Percentiles rank a stretch among this genome's conserved stretches.
These are phyloP conservation scores for Colletotrichum sp. DNA, from an alignment of 2,329 filamentous ascomycete species.

Conservation along the genomic window DNA sequence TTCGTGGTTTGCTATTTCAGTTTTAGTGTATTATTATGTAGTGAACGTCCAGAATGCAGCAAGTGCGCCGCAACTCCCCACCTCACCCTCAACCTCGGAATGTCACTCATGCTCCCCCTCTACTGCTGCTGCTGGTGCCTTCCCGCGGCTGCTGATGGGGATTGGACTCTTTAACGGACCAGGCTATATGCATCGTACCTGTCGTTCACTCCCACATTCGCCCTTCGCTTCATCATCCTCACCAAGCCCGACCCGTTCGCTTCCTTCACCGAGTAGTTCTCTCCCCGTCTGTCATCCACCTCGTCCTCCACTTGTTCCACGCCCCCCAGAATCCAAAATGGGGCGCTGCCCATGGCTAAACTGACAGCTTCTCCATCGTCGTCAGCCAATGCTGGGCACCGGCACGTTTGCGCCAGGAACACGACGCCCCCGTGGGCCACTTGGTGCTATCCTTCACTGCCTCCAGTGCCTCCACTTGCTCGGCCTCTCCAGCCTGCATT, in stretches of 20 bases:
- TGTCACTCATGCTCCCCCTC: not conserved
- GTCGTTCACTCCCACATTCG: conserved; percentile 13
- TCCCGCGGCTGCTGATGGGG: not conserved
- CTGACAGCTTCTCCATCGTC: conserved; percentile 5
- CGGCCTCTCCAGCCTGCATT: not conserved
- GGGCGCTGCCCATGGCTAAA: not conserved
- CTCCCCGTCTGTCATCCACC: not conserved
- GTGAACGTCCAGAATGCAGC: not conserved
- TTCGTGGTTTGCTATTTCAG: not conserved
- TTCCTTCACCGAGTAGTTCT: not conserved
- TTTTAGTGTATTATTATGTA: not conserved
- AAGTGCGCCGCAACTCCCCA: not conserved
- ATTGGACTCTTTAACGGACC: not conserved
- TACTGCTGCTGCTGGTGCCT: not conserved
- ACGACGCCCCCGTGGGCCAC: not conserved
- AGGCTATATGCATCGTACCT: conserved; percentile 18
- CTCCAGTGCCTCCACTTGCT: not conserved
- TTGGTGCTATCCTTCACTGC: not conserved
- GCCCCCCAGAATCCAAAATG: conserved; percentile 7
- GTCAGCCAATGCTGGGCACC: conserved; percentile 22
- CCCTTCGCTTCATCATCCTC: not conserved
- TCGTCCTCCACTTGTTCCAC: conserved; percentile 3
- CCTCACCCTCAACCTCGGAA: not conserved
- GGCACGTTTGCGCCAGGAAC: conserved; percentile 21
- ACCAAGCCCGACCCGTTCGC: not conserved